Evolutionary conservation across 2,329 filamentous ascomycete genomes (phyloP), one percentile per base, ranked within the genome.

Genomic region (Fusarium chaquense): DNA sequence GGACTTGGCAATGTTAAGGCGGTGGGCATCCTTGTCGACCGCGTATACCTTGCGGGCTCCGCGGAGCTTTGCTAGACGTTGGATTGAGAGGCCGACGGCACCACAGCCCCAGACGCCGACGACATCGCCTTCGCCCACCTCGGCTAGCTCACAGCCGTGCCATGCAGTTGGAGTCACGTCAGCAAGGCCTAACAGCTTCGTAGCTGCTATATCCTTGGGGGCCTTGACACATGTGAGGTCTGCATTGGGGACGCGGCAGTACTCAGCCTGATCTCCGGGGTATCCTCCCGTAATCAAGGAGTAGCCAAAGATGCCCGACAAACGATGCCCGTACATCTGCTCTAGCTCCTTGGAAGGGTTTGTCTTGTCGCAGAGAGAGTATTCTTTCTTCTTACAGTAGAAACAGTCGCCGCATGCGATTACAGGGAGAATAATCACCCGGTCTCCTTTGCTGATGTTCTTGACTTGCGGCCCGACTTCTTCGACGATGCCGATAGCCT

Each of bases 221-320:
- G 56, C 56, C 13, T 59, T 59, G 50, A 59, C 50, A 18, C 56
- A 59, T 4, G 56, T 59, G 9, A 59, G 26, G 4, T 59, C 50
- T 0, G 56, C 56, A 6, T 59, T 59, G 0, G 56, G 56, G 2
- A 59, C 56, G 1, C 50, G 56, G 2, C 56, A 59, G 13, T 38
- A 59, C 20, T 59, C 56, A 5, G 50, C 56, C 20, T 59, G 50
- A 9, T 59, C 50, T 5, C 56, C 40, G 0, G 50, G 32, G 5
- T 59, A 59, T 0, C 56, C 56, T 6, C 56, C 56, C 1, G 56
- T 59, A n/a, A 59, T 56, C 20, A 59, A 10, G 3, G 56, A 56
- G 3, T 59, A 59, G 1, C 56, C 56, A 16, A 56, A 59, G 3
- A 59, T 59, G 4, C 56, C 50, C 2, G 56, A 56, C 15, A 59